These are phyloP conservation scores for Arthrinium phaeospermum DNA, from an alignment of 2,329 filamentous ascomycete species.

Conservation along the genomic window DNA sequence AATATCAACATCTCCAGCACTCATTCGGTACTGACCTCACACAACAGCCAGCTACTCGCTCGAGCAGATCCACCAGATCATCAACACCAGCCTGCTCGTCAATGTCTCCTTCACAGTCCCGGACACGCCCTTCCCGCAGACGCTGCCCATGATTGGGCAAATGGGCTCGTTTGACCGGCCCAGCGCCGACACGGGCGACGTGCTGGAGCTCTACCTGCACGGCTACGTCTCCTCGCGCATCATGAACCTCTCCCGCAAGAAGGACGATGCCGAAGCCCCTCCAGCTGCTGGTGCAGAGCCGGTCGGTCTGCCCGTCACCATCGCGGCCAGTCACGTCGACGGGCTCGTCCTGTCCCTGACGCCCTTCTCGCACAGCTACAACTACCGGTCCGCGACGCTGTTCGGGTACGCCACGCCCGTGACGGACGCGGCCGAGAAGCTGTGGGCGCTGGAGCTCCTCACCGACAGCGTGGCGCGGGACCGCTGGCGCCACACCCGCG, in stretches of 20 bases:
- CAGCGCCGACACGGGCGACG: constrained; percentile 64
- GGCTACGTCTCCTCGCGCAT: constrained; percentile 83
- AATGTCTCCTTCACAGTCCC: constrained; percentile 78
- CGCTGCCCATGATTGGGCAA: constrained; percentile 85
- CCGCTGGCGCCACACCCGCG: constrained; percentile 72
- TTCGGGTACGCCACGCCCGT: constrained; percentile 77
- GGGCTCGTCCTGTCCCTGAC: constrained; percentile 81
- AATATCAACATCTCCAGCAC: neutral
- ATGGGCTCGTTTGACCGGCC: constrained; percentile 75
- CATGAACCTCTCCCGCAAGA: constrained; percentile 65
- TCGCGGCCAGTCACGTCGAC: constrained; percentile 77
- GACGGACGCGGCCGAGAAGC: constrained; percentile 69
- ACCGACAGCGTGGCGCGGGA: constrained; percentile 74
- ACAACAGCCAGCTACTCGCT: constrained; percentile 71
- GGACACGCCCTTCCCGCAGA: constrained; percentile 73
- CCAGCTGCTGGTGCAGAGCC: constrained; percentile 33
- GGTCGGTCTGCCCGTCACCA: constrained; percentile 70
- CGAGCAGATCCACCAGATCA: constrained; percentile 73
- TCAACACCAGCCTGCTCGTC: constrained; percentile 76
- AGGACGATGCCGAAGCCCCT: constrained; percentile 21
- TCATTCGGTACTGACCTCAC: too few relatives aligned
- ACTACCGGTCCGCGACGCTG: constrained; percentile 81
- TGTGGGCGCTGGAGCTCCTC: constrained; percentile 79
- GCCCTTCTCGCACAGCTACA: constrained; percentile 82
- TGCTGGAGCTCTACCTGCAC: constrained; percentile 80